Conservation (phyloP, 2,329 filamentous ascomycete genomes). For the Diaporthe vaccinii region DNA sequence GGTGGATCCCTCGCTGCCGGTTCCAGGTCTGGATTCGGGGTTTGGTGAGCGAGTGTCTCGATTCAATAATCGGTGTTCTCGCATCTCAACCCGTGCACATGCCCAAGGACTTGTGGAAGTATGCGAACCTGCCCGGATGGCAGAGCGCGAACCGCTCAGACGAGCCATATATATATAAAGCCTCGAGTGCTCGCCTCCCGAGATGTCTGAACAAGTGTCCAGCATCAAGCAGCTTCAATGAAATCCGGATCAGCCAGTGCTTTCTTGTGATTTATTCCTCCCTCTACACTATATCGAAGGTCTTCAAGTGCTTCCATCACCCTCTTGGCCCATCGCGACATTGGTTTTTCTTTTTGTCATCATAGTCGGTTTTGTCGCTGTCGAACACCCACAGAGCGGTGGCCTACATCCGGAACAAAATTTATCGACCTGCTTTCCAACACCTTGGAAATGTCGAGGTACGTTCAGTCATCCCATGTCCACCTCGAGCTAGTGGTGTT, state of each 20-base stretch:
- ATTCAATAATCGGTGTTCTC: no score
- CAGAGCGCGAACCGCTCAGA: background rate
- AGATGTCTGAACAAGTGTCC: background rate
- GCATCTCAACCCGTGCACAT: no score
- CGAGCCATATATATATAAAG: background rate
- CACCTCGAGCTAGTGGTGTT: background rate
- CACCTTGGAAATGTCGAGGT: background rate
- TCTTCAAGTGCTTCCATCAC: background rate
- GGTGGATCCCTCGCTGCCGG: no score
- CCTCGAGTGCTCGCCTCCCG: background rate
- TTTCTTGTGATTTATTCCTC: background rate
- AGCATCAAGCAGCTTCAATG: background rate
- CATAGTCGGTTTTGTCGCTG: no score
- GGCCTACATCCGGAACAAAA: background rate
- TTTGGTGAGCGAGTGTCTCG: no score
- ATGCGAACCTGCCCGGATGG: background rate
- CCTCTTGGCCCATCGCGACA: background rate
- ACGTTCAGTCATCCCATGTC: fast-evolving
- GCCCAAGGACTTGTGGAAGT: no score
- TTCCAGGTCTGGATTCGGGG: no score
- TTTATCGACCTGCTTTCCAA: background rate
- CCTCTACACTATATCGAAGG: background rate
- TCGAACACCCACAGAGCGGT: no score
- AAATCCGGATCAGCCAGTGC: background rate
- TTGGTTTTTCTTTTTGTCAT: no score